A percentile compares a stretch with the other conserved stretches of the same genome.
Evolutionary conservation across 129 eudicot genomes (phyloP).

Genomic region (Centella asiatica): DNA sequence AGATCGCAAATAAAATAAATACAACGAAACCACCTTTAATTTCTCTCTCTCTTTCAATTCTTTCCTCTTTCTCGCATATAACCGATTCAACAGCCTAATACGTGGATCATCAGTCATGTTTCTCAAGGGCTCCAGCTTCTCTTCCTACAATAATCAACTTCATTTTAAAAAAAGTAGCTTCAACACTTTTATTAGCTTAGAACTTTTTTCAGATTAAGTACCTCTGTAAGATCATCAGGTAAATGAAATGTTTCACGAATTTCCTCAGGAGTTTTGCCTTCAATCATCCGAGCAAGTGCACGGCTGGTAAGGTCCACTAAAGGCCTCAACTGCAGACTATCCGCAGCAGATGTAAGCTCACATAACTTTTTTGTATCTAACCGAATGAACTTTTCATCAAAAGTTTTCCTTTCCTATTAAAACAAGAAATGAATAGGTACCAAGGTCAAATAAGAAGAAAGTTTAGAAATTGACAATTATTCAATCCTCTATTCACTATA

Average conservation of each 20-base stretch:
- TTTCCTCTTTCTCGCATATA: slow-evolving; percentile 72
- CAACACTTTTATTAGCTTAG: neutral
- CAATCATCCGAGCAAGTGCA: slow-evolving; percentile 88
- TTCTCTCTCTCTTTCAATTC: slow-evolving; percentile 58
- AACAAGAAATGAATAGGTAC: neutral
- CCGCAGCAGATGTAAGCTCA: slow-evolving; percentile 84
- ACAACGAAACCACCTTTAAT: slow-evolving; percentile 29
- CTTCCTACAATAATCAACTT: slow-evolving; percentile 35
- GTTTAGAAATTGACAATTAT: neutral
- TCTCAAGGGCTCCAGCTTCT: slow-evolving; percentile 69
- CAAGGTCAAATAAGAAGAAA: no score
- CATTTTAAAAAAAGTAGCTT: neutral
- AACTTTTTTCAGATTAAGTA: slow-evolving; percentile 1
- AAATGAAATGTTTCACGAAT: slow-evolving; percentile 84
- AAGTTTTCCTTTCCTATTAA: slow-evolving; percentile 69
- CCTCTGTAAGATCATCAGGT: slow-evolving; percentile 96
- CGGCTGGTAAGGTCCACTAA: slow-evolving; percentile 91
- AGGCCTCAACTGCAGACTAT: slow-evolving; percentile 79
- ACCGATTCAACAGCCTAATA: slow-evolving; percentile 63
- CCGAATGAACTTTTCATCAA: slow-evolving; percentile 73
- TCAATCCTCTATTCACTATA: neutral
- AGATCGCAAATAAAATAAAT: no score
- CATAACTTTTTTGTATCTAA: slow-evolving; percentile 67
- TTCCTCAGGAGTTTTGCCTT: slow-evolving; percentile 90
- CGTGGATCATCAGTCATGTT: slow-evolving; percentile 71